phyloP scores from a whole-genome alignment of 176 grass and related monocot genomes.

The Metroxylon sagu region DNA sequence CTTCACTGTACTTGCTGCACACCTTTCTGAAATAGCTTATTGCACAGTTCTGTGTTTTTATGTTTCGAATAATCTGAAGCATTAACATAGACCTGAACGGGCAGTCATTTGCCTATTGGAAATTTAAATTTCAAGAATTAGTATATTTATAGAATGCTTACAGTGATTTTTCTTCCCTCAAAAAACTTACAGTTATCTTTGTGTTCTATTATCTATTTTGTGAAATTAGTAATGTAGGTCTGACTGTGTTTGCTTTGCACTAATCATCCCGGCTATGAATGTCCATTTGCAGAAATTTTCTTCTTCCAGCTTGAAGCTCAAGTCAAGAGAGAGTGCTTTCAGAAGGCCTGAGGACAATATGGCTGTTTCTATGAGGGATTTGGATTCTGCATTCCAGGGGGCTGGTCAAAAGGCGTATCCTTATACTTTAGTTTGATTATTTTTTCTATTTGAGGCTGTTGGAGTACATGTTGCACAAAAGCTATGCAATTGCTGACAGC shows the following conservation, averaged over 20 bases:
- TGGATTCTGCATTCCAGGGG: slow-evolving; percentile 63
- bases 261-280: slow-evolving; percentile 1
- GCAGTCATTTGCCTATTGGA: no score
- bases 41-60: no score
- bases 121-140: no score
- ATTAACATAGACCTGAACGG: no score
- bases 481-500: background rate
- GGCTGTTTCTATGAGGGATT: slow-evolving; percentile 81
- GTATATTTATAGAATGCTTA: no score
- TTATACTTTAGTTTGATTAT: slow-evolving; percentile 20
- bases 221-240: no score
- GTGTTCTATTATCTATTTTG: no score
- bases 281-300: background rate
- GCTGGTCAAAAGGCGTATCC: slow-evolving; percentile 88
- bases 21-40: no score
- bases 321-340: slow-evolving; percentile 31
- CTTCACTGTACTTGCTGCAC: no score
- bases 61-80: no score
- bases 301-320: slow-evolving; percentile 37
- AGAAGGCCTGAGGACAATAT: slow-evolving; percentile 28
- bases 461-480: background rate
- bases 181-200: no score
- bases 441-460: background rate
- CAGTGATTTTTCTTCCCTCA: no score
- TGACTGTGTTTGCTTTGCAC: background rate